Percentiles rank a stretch among this genome's conserved stretches.
Evolutionary conservation across 2,329 filamentous ascomycete genomes (phyloP).

Genomic region (Alternaria triticina): DNA sequence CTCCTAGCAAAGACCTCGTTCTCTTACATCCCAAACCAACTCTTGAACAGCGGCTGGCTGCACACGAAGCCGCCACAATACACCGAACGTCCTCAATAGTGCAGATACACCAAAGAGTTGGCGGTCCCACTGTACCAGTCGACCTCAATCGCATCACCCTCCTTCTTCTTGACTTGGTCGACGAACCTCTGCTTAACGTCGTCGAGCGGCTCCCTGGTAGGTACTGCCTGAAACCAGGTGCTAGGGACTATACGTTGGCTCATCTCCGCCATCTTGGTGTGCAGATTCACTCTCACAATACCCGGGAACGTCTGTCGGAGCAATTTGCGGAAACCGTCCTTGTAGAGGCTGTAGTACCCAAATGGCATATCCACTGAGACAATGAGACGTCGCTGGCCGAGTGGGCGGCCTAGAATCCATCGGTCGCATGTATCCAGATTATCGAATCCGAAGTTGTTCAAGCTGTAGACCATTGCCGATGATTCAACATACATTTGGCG

Average conservation of each 20-base stretch:
- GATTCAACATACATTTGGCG: slow-evolving; percentile 19
- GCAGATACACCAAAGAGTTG: neutral
- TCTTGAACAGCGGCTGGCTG: neutral
- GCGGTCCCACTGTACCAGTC: neutral
- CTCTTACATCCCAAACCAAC: neutral
- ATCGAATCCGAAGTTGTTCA: slow-evolving; percentile 13
- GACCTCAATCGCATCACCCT: slow-evolving; percentile 5
- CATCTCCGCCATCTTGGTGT: slow-evolving; percentile 1
- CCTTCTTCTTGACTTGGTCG: slow-evolving; percentile 6
- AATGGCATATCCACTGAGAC: slow-evolving; percentile 15
- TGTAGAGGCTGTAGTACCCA: slow-evolving; percentile 13
- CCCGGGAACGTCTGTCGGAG: slow-evolving; percentile 17
- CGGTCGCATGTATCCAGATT: neutral
- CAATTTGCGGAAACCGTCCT: neutral
- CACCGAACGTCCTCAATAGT: neutral
- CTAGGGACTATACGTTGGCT: neutral
- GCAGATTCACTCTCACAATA: slow-evolving; percentile 12
- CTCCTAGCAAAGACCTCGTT: neutral
- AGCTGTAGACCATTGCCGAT: slow-evolving; percentile 10
- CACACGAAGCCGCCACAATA: neutral
- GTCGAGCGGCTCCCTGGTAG: neutral
- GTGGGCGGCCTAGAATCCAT: slow-evolving; percentile 13
- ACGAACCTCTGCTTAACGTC: slow-evolving; percentile 8
- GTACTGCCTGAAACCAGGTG: neutral
- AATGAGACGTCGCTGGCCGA: slow-evolving; percentile 13